These are phyloP conservation scores for Parietichytrium sp. DNA, from an alignment of 108 stramenopile genomes.

Conservation along the genomic window DNA sequence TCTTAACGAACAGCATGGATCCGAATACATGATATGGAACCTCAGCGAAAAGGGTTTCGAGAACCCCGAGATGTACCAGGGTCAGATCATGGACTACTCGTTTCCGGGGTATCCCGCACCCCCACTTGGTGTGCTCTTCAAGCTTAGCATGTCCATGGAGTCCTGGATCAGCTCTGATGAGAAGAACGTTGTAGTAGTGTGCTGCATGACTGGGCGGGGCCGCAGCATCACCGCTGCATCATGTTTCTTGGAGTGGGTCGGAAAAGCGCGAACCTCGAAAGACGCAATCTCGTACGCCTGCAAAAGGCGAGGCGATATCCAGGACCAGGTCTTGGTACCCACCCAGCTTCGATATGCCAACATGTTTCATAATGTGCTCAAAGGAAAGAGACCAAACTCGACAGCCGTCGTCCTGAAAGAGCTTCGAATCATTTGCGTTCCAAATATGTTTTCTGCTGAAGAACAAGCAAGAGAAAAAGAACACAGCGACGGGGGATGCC, in stretches of 20 bases:
- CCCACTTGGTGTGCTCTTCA: conserved; percentile 85
- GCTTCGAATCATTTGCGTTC: conserved; percentile 86
- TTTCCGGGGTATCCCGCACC: conserved; percentile 92
- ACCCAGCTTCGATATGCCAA: conserved; percentile 84
- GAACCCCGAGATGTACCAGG: conserved; percentile 55
- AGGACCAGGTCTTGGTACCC: conserved; percentile 83
- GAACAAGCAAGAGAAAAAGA: conserved; percentile 44
- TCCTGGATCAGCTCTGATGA: conserved; percentile 86
- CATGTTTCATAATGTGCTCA: conserved; percentile 86
- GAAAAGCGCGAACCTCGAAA: conserved; percentile 73
- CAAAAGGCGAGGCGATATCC: conserved; percentile 58
- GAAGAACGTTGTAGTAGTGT: conserved; percentile 84
- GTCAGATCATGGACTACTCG: conserved; percentile 78
- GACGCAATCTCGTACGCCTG: conserved; percentile 82
- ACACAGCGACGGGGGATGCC: conserved; percentile 71
- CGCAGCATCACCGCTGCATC: conserved; percentile 81
- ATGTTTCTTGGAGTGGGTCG: conserved; percentile 88
- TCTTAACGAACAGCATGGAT: conserved; percentile 70
- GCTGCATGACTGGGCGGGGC: conserved; percentile 92
- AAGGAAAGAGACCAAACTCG: conserved; percentile 71
- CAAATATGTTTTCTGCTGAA: conserved; percentile 55
- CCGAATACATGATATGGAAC: conserved; percentile 90
- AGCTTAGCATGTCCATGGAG: conserved; percentile 81
- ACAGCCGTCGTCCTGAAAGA: conserved; percentile 82
- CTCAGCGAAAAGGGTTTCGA: conserved; percentile 89